These are phyloP conservation scores for Artemisia annua DNA, from an alignment of 129 eudicot genomes.

Conservation along the genomic window DNA sequence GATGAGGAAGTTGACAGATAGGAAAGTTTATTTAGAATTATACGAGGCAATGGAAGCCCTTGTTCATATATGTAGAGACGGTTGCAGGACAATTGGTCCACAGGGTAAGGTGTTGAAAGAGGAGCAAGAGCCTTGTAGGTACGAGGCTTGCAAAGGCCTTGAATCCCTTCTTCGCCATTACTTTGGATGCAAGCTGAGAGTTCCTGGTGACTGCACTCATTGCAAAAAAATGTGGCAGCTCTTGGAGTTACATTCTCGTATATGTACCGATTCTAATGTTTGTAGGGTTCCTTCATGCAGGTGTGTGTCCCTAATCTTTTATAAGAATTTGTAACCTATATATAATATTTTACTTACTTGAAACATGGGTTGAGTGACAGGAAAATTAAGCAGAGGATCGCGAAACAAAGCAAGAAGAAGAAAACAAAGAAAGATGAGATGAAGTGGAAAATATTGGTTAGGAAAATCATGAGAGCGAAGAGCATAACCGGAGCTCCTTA, in stretches of 20 bases:
- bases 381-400: conserved; percentile 50
- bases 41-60: conserved; percentile 95
- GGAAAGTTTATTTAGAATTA: conserved; percentile 70
- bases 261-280: conserved; percentile 67
- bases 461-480: conserved; percentile 80
- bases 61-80: conserved; percentile 78
- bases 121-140: conserved; percentile 61
- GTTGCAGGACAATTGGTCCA: conserved; percentile 75
- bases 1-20: conserved; percentile 67
- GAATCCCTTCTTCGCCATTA: conserved; percentile 84
- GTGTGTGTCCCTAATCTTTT: conserved; percentile 35
- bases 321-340: no score
- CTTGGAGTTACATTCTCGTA: conserved; percentile 84
- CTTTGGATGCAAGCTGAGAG: conserved; percentile 59
- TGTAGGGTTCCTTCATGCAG: conserved; percentile 93
- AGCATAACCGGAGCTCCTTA: conserved; percentile 89
- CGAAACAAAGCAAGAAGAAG: conserved; percentile 38
- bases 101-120: conserved; percentile 58
- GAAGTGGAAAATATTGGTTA: conserved; percentile 84
- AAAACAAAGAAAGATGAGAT: conserved; percentile 65
- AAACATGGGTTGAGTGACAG: conserved; percentile 31
- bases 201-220: conserved; percentile 73
- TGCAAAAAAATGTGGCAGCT: conserved; percentile 91
- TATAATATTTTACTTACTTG: conserved; percentile 4
- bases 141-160: conserved; percentile 75